phyloP scores from a whole-genome alignment of 768 basidiomycete genomes.

The Naematelia aurantialba region DNA sequence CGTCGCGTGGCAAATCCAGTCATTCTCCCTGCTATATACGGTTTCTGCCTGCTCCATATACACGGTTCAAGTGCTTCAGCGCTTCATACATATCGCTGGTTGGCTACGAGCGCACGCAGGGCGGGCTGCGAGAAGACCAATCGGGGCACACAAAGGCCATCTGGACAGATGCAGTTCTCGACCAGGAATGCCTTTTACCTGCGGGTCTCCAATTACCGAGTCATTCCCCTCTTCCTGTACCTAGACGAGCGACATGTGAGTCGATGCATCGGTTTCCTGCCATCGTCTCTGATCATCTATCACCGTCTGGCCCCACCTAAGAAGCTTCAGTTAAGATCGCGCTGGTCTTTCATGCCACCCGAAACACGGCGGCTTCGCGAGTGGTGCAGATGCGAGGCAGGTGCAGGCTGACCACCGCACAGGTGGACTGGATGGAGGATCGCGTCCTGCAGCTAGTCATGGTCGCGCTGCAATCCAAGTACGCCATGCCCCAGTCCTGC shows the following conservation, averaged over 20 bases:
- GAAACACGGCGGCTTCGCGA: background rate
- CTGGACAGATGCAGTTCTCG: conserved; percentile 60
- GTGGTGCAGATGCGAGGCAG: background rate
- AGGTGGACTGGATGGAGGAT: conserved; percentile 81
- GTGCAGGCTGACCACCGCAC: background rate
- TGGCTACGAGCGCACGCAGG: too few relatives aligned
- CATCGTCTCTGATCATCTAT: background rate
- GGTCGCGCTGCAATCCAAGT: conserved; percentile 71
- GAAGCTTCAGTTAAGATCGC: background rate
- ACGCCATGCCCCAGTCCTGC: conserved; percentile 18
- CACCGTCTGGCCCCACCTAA: background rate
- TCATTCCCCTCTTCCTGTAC: conserved; percentile 81
- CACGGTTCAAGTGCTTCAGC: too few relatives aligned
- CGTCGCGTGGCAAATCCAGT: conserved; percentile 1
- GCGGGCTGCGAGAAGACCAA: background rate
- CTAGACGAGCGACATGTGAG: conserved; percentile 76
- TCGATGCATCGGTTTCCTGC: background rate
- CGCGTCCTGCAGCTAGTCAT: conserved; percentile 72
- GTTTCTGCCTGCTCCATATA: too few relatives aligned
- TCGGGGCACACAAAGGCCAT: background rate
- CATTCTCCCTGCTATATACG: too few relatives aligned
- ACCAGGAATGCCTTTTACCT: conserved; percentile 77
- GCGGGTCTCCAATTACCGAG: conserved; percentile 66
- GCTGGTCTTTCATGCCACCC: too few relatives aligned
- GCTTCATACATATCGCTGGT: too few relatives aligned